Evolutionary conservation across 495 filamentous ascomycete genomes (phyloP), one percentile per base, ranked within the genome.

Genomic region (Articulospora tetracladia): DNA sequence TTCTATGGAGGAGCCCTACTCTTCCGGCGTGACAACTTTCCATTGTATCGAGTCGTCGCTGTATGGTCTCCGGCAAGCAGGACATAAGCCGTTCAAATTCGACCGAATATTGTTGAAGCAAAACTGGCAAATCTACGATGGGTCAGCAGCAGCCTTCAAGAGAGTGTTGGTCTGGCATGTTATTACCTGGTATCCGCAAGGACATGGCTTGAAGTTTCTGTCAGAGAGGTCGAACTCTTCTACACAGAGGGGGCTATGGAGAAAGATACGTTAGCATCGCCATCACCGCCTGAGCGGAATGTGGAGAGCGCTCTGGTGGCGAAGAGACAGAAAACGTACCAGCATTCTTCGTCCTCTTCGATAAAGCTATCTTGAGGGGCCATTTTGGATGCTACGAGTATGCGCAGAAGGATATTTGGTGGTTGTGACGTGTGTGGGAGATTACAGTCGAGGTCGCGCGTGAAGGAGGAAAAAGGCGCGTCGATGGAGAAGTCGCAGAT

Each of bases 31-130:
- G 52, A 95, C 88, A 28, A 90, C 86, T 72, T 97, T 97, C 81
- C 90, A 97, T 73, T 96, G 87, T 53, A 99, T 97, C 24, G 90
- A 94, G 70, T 93, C 91, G 54, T 99, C 95, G 72, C 97, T 91
- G 70, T 99, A 99, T 19, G 88, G 83, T 66, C 95, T 82, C 69
- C 95, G 86, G 74, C 95, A 99, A 68, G 96, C 96, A 17, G 95
- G 95, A 75, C 95, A 99, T 27, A 95, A 78, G 34, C 92, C 92
- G 70, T 97, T 97, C 81, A 97, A 87, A 63, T 93, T 97, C 59
- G 86, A 90, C 73, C 91, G 93, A 73, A 99, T 94, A 66, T 98
- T 98, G 77, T 99, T 96, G 78, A 89, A 98, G 74, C 95, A 99
- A 76, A 99, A 99, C 78, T 97, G 95, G 73, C 95, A 99, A 68